Conservation (phyloP, 176 grass and related monocot species). For the Juncus inflexus region DNA sequence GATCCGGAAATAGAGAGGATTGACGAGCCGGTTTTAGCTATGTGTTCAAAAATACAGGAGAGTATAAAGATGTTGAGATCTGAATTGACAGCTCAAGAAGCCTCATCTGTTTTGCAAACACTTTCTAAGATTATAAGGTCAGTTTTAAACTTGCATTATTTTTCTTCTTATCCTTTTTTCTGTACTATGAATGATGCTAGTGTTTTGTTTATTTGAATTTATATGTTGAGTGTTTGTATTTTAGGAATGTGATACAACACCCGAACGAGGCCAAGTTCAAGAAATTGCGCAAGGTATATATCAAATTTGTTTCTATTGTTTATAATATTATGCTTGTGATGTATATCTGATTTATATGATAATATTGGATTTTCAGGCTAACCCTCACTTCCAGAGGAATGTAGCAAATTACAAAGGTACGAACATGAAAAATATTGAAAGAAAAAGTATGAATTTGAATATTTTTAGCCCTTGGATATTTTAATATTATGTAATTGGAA, state of each 20-base stretch:
- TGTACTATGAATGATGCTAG: too few species aligned
- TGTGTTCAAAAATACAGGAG: conserved; percentile 61
- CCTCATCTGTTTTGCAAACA: conserved; percentile 58
- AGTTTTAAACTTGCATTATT: too few species aligned
- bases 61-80: conserved; percentile 53
- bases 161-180: too few species aligned
- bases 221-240: too few species aligned
- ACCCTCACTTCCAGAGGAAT: conserved; percentile 77
- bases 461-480: too few species aligned
- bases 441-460: too few species aligned
- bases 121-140: conserved; percentile 83
- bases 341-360: not conserved
- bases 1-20: conserved; percentile 67
- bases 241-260: conserved; percentile 79
- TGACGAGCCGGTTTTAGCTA: conserved; percentile 49
- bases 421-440: too few species aligned
- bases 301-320: not conserved
- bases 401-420: too few species aligned
- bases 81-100: conserved; percentile 55
- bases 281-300: conserved; percentile 76
- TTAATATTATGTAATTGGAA: too few species aligned
- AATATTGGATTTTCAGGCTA: conserved; percentile 38
- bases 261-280: conserved; percentile 66
- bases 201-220: too few species aligned
- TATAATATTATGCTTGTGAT: not conserved